Conservation (phyloP, 345 rosid genomes). For the Noccaea bulbosa region DNA sequence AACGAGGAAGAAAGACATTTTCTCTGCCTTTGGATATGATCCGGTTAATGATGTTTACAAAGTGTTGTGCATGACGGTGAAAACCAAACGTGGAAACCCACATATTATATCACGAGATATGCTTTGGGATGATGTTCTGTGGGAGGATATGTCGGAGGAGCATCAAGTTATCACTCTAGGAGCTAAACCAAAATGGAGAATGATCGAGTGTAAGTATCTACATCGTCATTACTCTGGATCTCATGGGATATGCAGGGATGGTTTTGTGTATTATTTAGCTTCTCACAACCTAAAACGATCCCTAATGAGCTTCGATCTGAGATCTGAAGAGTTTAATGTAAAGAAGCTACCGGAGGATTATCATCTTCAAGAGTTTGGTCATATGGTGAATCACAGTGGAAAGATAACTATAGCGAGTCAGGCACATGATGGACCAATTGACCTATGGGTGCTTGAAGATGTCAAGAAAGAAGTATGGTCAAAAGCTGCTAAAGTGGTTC, state of each 20-base stretch:
- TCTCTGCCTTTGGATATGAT: background rate
- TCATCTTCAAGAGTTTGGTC: background rate
- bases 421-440: too few species aligned
- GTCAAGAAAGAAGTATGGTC: too few species aligned
- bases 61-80: background rate
- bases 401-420: too few species aligned
- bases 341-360: background rate
- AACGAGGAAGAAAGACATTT: background rate
- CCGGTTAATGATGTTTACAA: background rate
- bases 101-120: too few species aligned
- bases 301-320: background rate
- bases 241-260: background rate
- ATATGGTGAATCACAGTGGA: background rate
- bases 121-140: background rate
- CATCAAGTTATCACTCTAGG: background rate
- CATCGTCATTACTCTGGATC: background rate
- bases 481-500: background rate
- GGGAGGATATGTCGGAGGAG: background rate
- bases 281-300: background rate
- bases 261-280: background rate
- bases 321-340: background rate
- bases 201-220: background rate
- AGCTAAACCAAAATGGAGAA: background rate
- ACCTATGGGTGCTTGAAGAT: too few species aligned
- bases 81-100: background rate